A percentile compares a stretch with the other conserved stretches of the same genome.
Evolutionary conservation across 768 basidiomycete genomes (phyloP).

Genomic region (Grammothele lineata): DNA sequence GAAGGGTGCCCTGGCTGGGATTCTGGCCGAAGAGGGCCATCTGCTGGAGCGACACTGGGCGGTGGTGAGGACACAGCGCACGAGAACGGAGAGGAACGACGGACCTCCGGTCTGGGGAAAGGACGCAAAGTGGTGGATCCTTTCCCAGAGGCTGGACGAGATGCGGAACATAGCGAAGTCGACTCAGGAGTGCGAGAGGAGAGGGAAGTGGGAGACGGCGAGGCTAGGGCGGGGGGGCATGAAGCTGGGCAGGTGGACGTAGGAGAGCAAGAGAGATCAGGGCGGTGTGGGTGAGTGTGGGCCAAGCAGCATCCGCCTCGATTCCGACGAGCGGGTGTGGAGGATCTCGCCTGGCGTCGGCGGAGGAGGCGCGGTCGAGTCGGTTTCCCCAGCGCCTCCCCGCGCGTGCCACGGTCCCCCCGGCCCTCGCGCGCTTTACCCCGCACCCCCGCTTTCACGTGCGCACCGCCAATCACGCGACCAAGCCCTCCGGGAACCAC

Average conservation of each 20-base stretch:
- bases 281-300: too few relatives aligned
- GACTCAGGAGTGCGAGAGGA: too few relatives aligned
- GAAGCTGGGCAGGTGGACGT: neutral
- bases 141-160: slow-evolving; percentile 77
- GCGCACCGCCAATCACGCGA: too few relatives aligned
- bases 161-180: slow-evolving; percentile 62
- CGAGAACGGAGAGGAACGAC: slow-evolving; percentile 21
- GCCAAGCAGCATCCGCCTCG: too few relatives aligned
- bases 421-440: too few relatives aligned
- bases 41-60: slow-evolving; percentile 86
- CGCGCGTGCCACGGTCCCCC: too few relatives aligned
- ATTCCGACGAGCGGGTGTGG: too few relatives aligned
- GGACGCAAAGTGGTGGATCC: slow-evolving; percentile 85
- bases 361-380: too few relatives aligned
- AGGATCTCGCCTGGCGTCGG: too few relatives aligned
- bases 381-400: too few relatives aligned
- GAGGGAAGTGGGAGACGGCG: neutral
- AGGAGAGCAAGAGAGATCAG: neutral
- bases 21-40: slow-evolving; percentile 98
- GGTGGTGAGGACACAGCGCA: slow-evolving; percentile 2
- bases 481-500: too few relatives aligned
- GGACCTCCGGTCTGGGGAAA: slow-evolving; percentile 90
- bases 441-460: too few relatives aligned
- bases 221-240: neutral
- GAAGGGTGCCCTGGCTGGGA: slow-evolving; percentile 87